Evolutionary conservation across 2,329 filamentous ascomycete genomes (phyloP), one percentile per base, ranked within the genome.

Genomic region (Fusarium euwallaceae): DNA sequence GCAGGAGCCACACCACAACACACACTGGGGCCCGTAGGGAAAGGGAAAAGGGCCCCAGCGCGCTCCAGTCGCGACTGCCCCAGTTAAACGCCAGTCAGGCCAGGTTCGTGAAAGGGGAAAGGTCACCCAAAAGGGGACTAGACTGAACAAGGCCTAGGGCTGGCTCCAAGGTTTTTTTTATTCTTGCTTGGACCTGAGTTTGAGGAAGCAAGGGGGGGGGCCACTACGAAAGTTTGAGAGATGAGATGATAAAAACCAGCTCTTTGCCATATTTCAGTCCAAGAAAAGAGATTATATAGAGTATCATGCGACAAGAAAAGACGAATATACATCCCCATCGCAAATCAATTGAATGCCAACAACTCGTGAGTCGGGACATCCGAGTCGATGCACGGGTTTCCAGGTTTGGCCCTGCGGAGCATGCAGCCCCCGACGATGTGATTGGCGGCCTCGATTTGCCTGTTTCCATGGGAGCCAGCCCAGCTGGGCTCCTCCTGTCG

Each of bases 21-120:
- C 27, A 20, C 7, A 6, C 20, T 20, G 41, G n/a, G 36, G 36
- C 36, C 12, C 36, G 34, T 37, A 37, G 36, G 37, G 17, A 39
- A 17, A 43, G 43, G 43, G 22, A 27, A 48, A 63, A 61, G 72
- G 66, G 53, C 56, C 58, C 60, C 43, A 64, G 70, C 66, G 69
- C 56, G 72, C 32, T 73, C 32, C 55, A 37, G 72, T 36, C 66
- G 72, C 72, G 8, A 27, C 64, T 29, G 61, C 32, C 60, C 60
- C 60, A 36, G 60, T 62, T 36, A 51, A 62, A 48, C 36, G 37
- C 71, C 71, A 73, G 56, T 74, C 17, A 67, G 43, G 59, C n/a
- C 39, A 45, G 56, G 56, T 17, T 22, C 66, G 70, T 17, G 63
- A 75, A 75, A 76, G 73, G 73, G 73, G 73, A 76, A 60, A 41